Evolutionary conservation across 352 stramenopile species (phyloP), one percentile per base, ranked within the genome.

Genomic region (Phytophthora fragariae): DNA sequence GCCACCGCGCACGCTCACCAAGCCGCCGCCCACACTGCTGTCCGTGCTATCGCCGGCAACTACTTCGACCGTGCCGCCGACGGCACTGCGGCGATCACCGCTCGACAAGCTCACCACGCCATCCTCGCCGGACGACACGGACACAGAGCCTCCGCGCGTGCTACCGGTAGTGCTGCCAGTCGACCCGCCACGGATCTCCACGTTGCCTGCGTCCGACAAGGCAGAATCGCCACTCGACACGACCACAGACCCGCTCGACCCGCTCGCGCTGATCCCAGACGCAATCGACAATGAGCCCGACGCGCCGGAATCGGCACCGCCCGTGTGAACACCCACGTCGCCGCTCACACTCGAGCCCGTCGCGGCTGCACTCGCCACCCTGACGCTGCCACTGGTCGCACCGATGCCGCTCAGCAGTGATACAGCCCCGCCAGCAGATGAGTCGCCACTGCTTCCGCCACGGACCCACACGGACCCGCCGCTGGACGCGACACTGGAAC

Each of bases 301-400:
- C 29, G 46, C 35, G 33, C 72, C 72, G 27, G 62, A 65, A 31
- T 65, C 70, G 62, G 70, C 55, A 55, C 62, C 65, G 64, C 66
- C 65, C 29, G 66, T 74, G 31, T 9, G 27, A 14, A 73, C 47
- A 21, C 65, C 41, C 27, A 77, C 67, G 24, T 63, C 62, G 35
- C 71, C 71, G 50, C 65, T 73, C 31, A 55, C 71, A 55, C 71
- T 77, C 27, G 62, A 67, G 29, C 78, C 21, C n/a, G 59, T 70
- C 46, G 2, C 72, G 67, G 15, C 75, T 21, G 60, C 71, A 55
- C 71, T 77, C 27, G 58, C 64, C 31, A 81, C 21, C 14, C 55
- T 70, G 46, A 55, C 33, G 33, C 3, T 46, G 3, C 72, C 75
- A 12, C 75, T 69, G 29, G 19, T 49, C 55, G 62, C 62, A 39